A percentile compares a stretch with the other conserved stretches of the same genome.
Conservation (phyloP, 2,329 filamentous ascomycete genomes). For the Ceratocystis cubensis region DNA sequence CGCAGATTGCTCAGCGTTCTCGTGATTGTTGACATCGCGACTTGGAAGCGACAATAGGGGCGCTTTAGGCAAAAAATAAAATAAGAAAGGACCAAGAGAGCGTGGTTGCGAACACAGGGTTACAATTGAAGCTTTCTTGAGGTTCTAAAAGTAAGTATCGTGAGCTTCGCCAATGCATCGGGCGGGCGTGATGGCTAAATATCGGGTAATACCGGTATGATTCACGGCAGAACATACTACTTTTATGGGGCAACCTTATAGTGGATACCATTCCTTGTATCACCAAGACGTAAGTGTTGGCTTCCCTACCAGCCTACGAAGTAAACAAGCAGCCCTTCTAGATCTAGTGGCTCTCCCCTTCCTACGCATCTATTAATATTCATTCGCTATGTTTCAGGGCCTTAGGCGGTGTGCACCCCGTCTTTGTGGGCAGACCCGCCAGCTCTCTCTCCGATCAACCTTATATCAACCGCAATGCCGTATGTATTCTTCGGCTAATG, state of each 20-base stretch:
- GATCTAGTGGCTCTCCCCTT: background rate
- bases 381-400: conserved; percentile 6
- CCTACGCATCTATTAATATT: background rate
- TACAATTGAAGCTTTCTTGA: background rate
- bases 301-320: background rate
- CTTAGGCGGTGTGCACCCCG: conserved; percentile 4
- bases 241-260: background rate
- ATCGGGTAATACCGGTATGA: background rate
- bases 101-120: background rate
- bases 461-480: conserved; percentile 11
- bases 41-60: background rate
- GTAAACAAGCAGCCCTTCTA: background rate
- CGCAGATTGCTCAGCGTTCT: conserved; percentile 80
- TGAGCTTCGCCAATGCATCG: background rate
- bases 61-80: background rate
- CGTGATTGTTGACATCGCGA: conserved; percentile 75
- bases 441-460: background rate
- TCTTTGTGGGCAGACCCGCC: background rate
- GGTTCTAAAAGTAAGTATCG: background rate
- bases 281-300: background rate
- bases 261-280: background rate
- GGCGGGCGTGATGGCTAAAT: background rate
- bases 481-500: conserved; percentile 8
- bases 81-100: background rate
- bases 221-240: background rate